Evolutionary conservation across 495 filamentous ascomycete species (phyloP), one percentile per base, ranked within the genome.

Genomic region (Penicillium coffeae): DNA sequence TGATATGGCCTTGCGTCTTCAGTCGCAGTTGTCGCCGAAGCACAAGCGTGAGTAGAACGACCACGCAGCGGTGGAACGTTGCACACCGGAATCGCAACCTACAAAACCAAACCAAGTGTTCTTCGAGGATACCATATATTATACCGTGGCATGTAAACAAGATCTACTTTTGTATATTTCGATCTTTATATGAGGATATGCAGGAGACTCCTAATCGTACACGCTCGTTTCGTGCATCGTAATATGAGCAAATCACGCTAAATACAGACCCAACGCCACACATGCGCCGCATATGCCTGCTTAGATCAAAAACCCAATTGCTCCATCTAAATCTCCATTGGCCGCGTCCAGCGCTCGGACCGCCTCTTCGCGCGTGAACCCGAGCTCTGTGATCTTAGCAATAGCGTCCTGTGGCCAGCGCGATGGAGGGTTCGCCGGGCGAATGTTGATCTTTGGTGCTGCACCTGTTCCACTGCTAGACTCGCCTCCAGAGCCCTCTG

Each of bases 281-380:
- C 6, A 33, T 19, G 21, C 42, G 16, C n/a, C n/a, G n/a, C 1
- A 33, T 14, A 9, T 16, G 20, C 33, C 35, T 41, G n/a, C 39
- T 63, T 56, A 71, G 42, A 95, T 87, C 50, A 96, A 72, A 39
- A 96, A 78, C 36, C 87, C 85, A 42, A 92, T 90, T 15, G 93
- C 93, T 45, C 83, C 78, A 42, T 96, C 86, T 22, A 96, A 77
- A 63, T 97, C 87, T 6, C 93, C 93, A 16, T 82, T 83, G 13
- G 89, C 88, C 18, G 85, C 84, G 55, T 90, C 83, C 50, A 98
- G 69, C 1, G 91, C 91, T 38, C 81, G 81, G 49, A 92, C 76
- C 1, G 90, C 92, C 50, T 89, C 75, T 30, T 87, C 81, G 45
- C 84, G 83, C 8, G 79, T 78, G 62, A 94, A 89, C 0, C 93